phyloP scores from a whole-genome alignment of 2,329 filamentous ascomycete species.

The Diaporthe australafricana region DNA sequence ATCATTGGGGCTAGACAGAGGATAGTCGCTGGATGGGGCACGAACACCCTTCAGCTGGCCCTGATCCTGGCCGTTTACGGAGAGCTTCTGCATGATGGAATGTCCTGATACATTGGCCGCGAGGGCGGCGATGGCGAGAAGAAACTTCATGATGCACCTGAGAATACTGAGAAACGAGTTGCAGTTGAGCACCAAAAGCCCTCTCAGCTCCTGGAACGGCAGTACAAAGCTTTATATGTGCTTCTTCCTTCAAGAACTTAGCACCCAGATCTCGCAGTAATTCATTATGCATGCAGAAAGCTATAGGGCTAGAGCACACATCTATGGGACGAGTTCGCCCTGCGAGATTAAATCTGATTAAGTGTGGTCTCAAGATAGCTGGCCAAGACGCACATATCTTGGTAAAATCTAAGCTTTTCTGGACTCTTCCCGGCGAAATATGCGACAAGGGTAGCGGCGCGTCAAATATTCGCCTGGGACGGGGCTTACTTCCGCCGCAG shows the following conservation, averaged over 20 bases:
- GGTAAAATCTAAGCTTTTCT: conserved; percentile 13
- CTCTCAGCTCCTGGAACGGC: neutral
- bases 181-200: neutral
- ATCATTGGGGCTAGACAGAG: conserved; percentile 54
- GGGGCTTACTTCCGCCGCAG: conserved; percentile 4
- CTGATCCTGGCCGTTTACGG: conserved; percentile 58
- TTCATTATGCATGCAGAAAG: neutral
- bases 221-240: neutral
- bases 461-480: neutral
- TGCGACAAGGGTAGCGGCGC: neutral
- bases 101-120: conserved; percentile 12
- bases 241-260: neutral
- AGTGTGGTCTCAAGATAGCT: neutral
- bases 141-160: conserved; percentile 1
- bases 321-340: neutral
- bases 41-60: conserved; percentile 59
- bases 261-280: neutral
- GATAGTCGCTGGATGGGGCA: conserved; percentile 63
- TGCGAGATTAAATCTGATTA: conserved; percentile 11
- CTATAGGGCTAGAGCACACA: neutral
- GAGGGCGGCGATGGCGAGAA: conserved; percentile 15
- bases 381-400: conserved; percentile 1
- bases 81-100: conserved; percentile 51
- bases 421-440: neutral
- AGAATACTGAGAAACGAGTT: neutral